Base-by-base conservation (phyloP, 2,329 filamentous ascomycete species). In the Venturia carpophila region DNA sequence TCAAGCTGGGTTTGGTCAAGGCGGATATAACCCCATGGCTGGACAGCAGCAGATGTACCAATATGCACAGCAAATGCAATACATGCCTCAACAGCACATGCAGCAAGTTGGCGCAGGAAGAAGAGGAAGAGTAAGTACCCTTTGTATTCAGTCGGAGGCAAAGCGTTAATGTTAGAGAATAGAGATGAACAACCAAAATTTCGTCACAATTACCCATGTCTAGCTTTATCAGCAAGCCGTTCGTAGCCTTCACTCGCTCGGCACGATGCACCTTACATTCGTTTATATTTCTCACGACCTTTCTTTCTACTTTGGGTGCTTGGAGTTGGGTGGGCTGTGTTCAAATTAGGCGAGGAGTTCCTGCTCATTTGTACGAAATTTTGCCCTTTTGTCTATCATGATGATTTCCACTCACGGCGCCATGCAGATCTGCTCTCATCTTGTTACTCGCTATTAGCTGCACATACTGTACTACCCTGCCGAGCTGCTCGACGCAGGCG, bases 91-190 rank as follows among this genome's bases (percentile, higher is more conserved):
- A 21, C 63, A 64, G 24, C 62, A 65, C 21, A 61, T 61, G 61
- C 65, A 66, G 42, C 64, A 65, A 39, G 65, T 62, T n/a, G 65
- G 65, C 30, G 62, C 47, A 21, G 62, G 47, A 34, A 56, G 65
- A 41, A 24, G 65, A 43, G 65, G 65, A 60, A 24, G 65, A n/a
- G 65, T 66, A 39, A 64, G 65, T 66, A 11, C 19, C 13, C 1
- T n/a, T 37, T 27, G 7, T 10, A 4, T 10, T 11, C 17, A 5
- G 2, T 55, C 3, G 3, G 1, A 17, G 15, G 19, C 21, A 11
- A 37, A 19, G 17, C 7, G 17, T 27, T 58, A 15, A 58, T 21
- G 30, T 37, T 56, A 10, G 27, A 6, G 30, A 34, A 58, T 6
- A 58, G 52, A 37, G 52, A 58, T 58, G 52, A 58, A 37, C 30